These are phyloP conservation scores for Suillus americanus DNA, from an alignment of 768 basidiomycete species.

Conservation along the genomic window DNA sequence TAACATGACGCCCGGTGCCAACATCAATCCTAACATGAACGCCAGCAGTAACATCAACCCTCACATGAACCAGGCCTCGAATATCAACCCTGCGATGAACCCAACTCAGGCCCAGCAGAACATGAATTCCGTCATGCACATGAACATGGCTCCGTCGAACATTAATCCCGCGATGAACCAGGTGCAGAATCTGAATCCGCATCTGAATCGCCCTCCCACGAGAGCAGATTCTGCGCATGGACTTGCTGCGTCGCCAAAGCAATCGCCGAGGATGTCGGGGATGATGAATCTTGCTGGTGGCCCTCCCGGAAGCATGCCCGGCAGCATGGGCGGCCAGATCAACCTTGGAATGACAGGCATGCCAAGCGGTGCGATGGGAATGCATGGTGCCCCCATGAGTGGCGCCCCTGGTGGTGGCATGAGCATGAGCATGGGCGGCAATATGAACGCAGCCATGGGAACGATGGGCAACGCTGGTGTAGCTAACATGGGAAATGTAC, in stretches of 20 bases:
- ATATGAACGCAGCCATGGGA: conserved; percentile 14
- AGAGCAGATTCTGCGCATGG: conserved; percentile 30
- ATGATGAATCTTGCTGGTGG: conserved; percentile 4
- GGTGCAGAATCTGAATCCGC: conserved; percentile 1
- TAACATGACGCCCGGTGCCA: conserved; percentile 12
- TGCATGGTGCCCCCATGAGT: conserved; percentile 14
- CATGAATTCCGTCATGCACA: conserved; percentile 13
- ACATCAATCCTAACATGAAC: conserved; percentile 18
- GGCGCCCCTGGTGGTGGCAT: conserved; percentile 7
- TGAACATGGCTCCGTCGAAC: conserved; percentile 13
- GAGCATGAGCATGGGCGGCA: conserved; percentile 12
- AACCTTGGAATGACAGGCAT: conserved; percentile 11
- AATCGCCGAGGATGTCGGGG: conserved; percentile 22
- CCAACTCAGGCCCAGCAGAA: conserved; percentile 20
- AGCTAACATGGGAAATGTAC: conserved; percentile 11
- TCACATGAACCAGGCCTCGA: conserved; percentile 21
- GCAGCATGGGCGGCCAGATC: conserved; percentile 2
- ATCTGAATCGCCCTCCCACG: conserved; percentile 29
- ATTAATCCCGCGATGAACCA: conserved; percentile 15
- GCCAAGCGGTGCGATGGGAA: conserved; percentile 18
- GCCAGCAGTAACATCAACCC: conserved; percentile 10
- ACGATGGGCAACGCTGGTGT: conserved; percentile 19
- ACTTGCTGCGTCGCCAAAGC: conserved; percentile 25
- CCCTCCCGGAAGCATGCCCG: conserved; percentile 11
- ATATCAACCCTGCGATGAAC: conserved; percentile 15